Base-by-base conservation (phyloP, 306 rosid genomes). In the Vigna reflexopilosa region DNA sequence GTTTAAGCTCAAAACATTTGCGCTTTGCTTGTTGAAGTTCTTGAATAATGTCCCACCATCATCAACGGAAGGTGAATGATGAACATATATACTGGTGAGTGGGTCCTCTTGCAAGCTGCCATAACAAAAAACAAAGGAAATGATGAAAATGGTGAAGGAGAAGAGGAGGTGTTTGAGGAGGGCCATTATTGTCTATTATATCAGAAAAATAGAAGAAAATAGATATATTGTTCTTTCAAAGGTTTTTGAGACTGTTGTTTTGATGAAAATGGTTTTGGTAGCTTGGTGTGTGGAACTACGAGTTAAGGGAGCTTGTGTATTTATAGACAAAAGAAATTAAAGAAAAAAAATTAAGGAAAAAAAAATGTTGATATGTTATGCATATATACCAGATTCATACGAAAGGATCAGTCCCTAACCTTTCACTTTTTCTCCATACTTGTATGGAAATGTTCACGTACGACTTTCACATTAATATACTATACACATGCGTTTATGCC, bases 41-140 rank as follows among this genome's bases (percentile, higher is more conserved):
- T 75, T 71, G 34, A 75, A 24, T 61, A 74, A 61, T 56, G 45
- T 57, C 38, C 69, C 64, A 47, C 86, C 86, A 62, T 83, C 86
- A 56, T 68, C 76, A 48, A 68, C 54, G 67, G 62, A 36, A 70
- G 79, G 75, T 79, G 80, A 70, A 44, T 77, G 61, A 67, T 63
- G 76, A 34, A 72, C 51, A 55, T 70, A 47, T 48, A 57, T 30
- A n/a, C 16, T 52, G 36, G 63, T 68, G 13, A 59, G 78, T 80
- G 83, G 87, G 78, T 75, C 90, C 77, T 81, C 77, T 73, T 79
- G 84, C 45, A 72, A 57, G 54, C 16, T 55, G 63, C 75, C 13
- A 67, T 67, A n/a, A 52, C 85, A 83, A 64, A 81, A 80, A 83
- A 76, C 77, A 48, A 79, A 79, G 17, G 74, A 77, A 66, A 73